These are phyloP conservation scores for Suillus spraguei DNA, from an alignment of 768 basidiomycete species.

Conservation along the genomic window DNA sequence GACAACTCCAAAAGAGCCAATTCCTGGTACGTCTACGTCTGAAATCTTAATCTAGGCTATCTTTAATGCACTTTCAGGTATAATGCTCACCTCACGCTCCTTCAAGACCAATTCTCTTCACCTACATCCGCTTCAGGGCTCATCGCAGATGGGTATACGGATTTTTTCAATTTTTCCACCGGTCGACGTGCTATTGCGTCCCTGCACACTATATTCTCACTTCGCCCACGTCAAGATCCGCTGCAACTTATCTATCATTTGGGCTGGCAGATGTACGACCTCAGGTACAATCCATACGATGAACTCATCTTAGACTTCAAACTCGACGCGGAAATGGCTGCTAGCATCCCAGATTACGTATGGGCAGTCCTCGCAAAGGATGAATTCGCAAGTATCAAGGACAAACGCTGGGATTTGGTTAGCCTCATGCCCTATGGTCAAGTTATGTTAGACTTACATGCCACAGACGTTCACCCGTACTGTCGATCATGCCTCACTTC, in stretches of 20 bases:
- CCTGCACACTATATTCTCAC: constrained; percentile 76
- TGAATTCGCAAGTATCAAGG: constrained; percentile 68
- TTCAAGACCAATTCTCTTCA: constrained; percentile 74
- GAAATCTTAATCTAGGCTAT: constrained; percentile 12
- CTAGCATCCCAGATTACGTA: constrained; percentile 65
- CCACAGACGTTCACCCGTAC: constrained; percentile 81
- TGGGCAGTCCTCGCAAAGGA: constrained; percentile 86
- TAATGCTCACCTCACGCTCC: constrained; percentile 56
- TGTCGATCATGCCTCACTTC: constrained; percentile 63
- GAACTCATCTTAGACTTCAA: constrained; percentile 80
- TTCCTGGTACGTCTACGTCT: constrained; percentile 55
- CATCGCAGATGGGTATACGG: constrained; percentile 69
- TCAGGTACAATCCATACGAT: constrained; percentile 71
- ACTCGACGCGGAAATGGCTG: constrained; percentile 44
- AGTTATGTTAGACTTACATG: constrained; percentile 8
- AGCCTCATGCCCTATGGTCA: constrained; percentile 31
- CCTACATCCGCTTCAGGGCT: constrained; percentile 55
- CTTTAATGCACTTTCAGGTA: constrained; percentile 46
- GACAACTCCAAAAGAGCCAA: constrained; percentile 62
- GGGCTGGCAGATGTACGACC: constrained; percentile 67
- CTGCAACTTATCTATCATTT: constrained; percentile 65
- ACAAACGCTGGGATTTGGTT: constrained; percentile 86
- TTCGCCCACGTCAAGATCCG: constrained; percentile 85
- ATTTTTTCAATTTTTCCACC: constrained; percentile 86
- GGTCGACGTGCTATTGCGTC: constrained; percentile 78